Percentiles rank a stretch among this genome's conserved stretches.
Conservation (phyloP, 208 protist genomes). For the Trypanosoma cruzi region DNA sequence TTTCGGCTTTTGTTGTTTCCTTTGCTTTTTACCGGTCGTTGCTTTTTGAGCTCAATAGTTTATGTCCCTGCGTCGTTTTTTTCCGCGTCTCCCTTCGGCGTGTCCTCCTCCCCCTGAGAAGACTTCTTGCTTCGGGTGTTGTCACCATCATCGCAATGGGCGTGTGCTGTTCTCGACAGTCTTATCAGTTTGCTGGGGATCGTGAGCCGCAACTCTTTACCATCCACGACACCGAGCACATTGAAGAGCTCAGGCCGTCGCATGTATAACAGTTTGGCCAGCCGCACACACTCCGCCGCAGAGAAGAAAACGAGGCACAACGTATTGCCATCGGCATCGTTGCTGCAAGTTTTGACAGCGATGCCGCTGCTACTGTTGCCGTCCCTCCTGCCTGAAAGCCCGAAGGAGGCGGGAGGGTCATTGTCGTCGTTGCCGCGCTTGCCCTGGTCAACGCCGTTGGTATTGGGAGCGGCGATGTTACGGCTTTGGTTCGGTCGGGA, state of each 20-base stretch:
- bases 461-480: conserved; percentile 3
- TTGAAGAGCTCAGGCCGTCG: conserved; percentile 34
- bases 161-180: neutral
- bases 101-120: neutral
- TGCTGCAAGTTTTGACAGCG: neutral
- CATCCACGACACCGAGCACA: conserved; percentile 34
- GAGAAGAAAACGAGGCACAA: conserved; percentile 82
- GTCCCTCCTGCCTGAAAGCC: no score
- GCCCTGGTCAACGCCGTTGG: conserved; percentile 1
- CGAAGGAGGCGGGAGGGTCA: neutral
- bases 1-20: neutral
- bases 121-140: neutral
- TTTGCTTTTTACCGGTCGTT: conserved; percentile 4
- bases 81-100: neutral
- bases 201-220: conserved; percentile 63
- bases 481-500: neutral
- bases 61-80: neutral
- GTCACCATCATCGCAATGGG: neutral
- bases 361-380: neutral
- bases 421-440: neutral
- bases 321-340: conserved; percentile 16
- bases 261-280: conserved; percentile 32
- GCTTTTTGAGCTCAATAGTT: conserved; percentile 1
- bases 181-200: conserved; percentile 52
- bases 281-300: conserved; percentile 57